Base-by-base conservation (phyloP, 73 alveolate species). In the Strombidium stylifer region DNA sequence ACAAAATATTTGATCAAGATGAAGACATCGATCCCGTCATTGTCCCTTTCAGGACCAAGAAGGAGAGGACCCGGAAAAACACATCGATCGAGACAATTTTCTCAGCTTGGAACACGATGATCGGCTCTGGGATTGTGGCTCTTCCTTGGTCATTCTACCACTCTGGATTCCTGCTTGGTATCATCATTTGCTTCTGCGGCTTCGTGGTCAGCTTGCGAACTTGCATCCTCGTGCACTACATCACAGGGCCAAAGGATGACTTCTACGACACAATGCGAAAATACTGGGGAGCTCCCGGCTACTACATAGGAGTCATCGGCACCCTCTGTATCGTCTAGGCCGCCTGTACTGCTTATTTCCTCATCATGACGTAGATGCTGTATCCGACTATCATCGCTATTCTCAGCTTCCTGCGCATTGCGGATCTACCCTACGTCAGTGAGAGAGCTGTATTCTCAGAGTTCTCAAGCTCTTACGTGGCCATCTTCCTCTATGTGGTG, bases 71-170 rank as follows among this genome's bases (percentile, higher is more conserved):
- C n/a, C n/a, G n/a, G n/a, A 67, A 67, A 47, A 28, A 67, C 28
- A 32, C 68, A 31, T 71, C 88, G 14, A 3, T 79, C 11, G 70
- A 4, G n/a, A 32, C 42, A 6, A 32, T 32, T 32, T 32, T 32
- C 42, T 6, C 42, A 32, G 4, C n/a, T 32, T 85, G 95, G 92
- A 85, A 85, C 52, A 85, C 92, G 10, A 85, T 85, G 95, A 71
- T 85, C 24, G 95, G 95, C 1, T 78, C 91, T 10, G 30, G 82
- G 0, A 66, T 80, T 26, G 58, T 85, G 25, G 53, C 89, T 35
- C 51, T 81, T 0, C 95, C 95, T 26, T 80, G 83, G 81, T 56
- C 62, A 28, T 59, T 81, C 27, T 54, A 69, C 45, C 54, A 52
- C 23, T 69, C 91, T 1, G 95, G 95, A 0, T 54, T 80, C 23